Evolutionary conservation across 441 rosid genomes (phyloP).

Genomic region (Biscutella laevigata): DNA sequence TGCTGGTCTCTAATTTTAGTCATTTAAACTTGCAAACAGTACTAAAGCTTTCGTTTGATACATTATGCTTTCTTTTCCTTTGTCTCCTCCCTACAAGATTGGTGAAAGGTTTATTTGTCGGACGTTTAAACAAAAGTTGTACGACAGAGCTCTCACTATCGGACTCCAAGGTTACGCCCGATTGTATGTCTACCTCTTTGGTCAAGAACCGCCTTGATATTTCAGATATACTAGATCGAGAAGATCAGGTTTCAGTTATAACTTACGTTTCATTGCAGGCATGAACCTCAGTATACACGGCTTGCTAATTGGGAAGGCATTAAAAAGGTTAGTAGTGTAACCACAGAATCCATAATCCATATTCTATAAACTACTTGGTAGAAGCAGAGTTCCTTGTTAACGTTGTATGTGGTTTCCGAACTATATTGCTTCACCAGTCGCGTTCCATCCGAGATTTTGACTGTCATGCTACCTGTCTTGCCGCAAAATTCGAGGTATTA

Average conservation of each 20-base stretch:
- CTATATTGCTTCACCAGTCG: slow-evolving; percentile 41
- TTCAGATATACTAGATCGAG: slow-evolving; percentile 4
- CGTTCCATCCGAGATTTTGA: slow-evolving; percentile 81
- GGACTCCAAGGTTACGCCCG: slow-evolving; percentile 93
- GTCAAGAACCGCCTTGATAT: neutral
- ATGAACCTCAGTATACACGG: slow-evolving; percentile 58
- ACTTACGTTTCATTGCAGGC: slow-evolving; percentile 46
- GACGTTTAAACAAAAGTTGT: slow-evolving; percentile 51
- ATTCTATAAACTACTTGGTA: neutral
- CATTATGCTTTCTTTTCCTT: slow-evolving; percentile 1
- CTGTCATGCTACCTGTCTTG: slow-evolving; percentile 64
- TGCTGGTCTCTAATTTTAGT: neutral
- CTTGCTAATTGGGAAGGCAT: slow-evolving; percentile 96
- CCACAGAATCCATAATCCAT: neutral
- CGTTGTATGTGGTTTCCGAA: slow-evolving; percentile 12
- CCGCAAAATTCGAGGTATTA: slow-evolving; percentile 74
- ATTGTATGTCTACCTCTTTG: slow-evolving; percentile 47
- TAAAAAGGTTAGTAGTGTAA: slow-evolving; percentile 42
- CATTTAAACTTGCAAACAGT: neutral
- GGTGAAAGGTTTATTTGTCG: slow-evolving; percentile 84
- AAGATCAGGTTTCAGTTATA: slow-evolving; percentile 7
- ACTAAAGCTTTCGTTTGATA: neutral
- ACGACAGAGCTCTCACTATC: slow-evolving; percentile 66
- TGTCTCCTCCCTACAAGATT: slow-evolving; percentile 39
- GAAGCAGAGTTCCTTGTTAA: slow-evolving; percentile 1